Evolutionary conservation across 495 filamentous ascomycete genomes (phyloP).

Genomic region (Podospora fimiseda): DNA sequence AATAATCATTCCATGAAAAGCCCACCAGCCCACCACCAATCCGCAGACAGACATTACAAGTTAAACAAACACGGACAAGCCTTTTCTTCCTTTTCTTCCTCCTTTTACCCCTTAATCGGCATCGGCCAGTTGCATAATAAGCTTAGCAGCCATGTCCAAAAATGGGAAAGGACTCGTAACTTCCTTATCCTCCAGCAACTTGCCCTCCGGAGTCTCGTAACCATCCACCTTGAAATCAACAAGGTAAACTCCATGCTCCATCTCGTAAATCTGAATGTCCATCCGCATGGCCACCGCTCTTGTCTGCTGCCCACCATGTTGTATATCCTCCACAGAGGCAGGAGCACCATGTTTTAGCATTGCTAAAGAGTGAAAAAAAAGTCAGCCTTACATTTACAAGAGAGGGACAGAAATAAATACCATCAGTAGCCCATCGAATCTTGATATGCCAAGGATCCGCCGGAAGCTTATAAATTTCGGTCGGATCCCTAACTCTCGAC

Average conservation of each 20-base stretch:
- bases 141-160: slow-evolving; percentile 62
- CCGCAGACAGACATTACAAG: too few species aligned
- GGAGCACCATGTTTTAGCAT: slow-evolving; percentile 31
- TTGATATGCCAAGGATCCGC: slow-evolving; percentile 95
- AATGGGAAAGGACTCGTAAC: slow-evolving; percentile 72
- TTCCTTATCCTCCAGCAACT: slow-evolving; percentile 61
- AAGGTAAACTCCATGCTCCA: slow-evolving; percentile 88
- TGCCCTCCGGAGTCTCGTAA: slow-evolving; percentile 68
- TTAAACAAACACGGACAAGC: too few species aligned
- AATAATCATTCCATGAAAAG: too few species aligned
- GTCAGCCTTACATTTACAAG: too few species aligned
- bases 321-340: slow-evolving; percentile 29
- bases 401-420: slow-evolving; percentile 32
- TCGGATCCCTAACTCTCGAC: slow-evolving; percentile 26
- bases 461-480: slow-evolving; percentile 62
- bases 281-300: slow-evolving; percentile 75
- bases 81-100: too few species aligned
- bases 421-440: slow-evolving; percentile 76
- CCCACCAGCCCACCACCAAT: too few species aligned
- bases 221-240: slow-evolving; percentile 99
- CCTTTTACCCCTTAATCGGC: slow-evolving; percentile 48
- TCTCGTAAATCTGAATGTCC: slow-evolving; percentile 93
- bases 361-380: too few species aligned
- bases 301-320: slow-evolving; percentile 30
- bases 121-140: slow-evolving; percentile 73